phyloP scores from a whole-genome alignment of 257 asterid genomes.

The Solanum piurae region DNA sequence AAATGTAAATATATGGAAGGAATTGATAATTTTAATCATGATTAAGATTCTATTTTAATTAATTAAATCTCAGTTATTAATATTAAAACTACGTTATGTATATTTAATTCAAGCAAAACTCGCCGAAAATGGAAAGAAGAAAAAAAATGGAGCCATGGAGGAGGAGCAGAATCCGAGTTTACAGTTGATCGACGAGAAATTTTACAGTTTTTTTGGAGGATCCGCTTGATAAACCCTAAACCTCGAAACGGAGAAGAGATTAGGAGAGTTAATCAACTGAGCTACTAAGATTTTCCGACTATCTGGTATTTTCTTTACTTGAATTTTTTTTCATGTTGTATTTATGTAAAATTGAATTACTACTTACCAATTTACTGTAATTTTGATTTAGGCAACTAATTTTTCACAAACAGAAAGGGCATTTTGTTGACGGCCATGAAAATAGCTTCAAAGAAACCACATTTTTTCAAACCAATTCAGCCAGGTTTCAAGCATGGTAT shows the following conservation, averaged over 20 bases:
- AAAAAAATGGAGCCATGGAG: background rate
- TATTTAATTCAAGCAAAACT: background rate
- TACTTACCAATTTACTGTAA: background rate
- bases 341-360: too few relatives aligned
- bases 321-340: background rate
- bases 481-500: background rate
- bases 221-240: background rate
- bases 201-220: too few relatives aligned
- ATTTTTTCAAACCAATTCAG: background rate
- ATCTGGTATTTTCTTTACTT: background rate
- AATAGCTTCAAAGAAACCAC: background rate
- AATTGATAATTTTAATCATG: background rate
- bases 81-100: background rate
- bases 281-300: background rate
- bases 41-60: too few relatives aligned
- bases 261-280: background rate
- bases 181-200: background rate
- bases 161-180: background rate
- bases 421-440: background rate
- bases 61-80: background rate
- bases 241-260: background rate
- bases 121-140: background rate
- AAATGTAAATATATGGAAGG: background rate
- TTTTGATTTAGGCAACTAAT: background rate
- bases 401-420: background rate